These are phyloP conservation scores for Pseudopyricularia javanii DNA, from an alignment of 2,329 filamentous ascomycete species.

Conservation along the genomic window DNA sequence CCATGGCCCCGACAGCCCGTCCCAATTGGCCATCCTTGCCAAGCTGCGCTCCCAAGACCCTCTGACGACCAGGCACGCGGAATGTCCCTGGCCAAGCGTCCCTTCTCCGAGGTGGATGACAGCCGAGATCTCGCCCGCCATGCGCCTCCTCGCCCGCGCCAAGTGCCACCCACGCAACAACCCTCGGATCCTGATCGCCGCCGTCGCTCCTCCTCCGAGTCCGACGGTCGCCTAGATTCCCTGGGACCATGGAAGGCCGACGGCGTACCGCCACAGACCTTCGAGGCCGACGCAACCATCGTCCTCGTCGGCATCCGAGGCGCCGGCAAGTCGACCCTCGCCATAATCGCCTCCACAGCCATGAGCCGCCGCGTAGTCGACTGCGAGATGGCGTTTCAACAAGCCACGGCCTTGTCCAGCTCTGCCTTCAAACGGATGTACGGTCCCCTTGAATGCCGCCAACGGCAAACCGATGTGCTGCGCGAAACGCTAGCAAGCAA, in stretches of 20 bases:
- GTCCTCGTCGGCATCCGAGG: slow-evolving; percentile 63
- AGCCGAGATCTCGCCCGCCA: neutral
- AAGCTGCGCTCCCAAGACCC: neutral
- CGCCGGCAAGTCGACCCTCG: slow-evolving; percentile 64
- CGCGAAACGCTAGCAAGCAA: slow-evolving; percentile 47
- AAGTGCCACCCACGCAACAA: neutral
- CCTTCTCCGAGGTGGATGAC: slow-evolving; percentile 17
- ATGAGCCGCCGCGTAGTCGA: slow-evolving; percentile 58
- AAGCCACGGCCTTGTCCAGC: slow-evolving; percentile 48
- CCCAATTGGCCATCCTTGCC: neutral
- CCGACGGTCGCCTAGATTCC: neutral
- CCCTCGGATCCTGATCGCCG: neutral
- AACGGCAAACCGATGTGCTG: slow-evolving; percentile 50
- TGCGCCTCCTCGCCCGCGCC: neutral
- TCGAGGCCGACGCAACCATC: slow-evolving; percentile 53
- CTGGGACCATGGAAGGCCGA: neutral
- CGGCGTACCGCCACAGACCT: slow-evolving; percentile 14
- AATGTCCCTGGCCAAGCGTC: slow-evolving; percentile 20
- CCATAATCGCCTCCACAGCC: slow-evolving; percentile 61
- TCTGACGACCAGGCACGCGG: slow-evolving; percentile 15
- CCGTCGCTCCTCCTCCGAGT: neutral
- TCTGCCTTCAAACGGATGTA: slow-evolving; percentile 50
- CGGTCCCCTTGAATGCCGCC: slow-evolving; percentile 49
- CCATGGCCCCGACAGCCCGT: neutral
- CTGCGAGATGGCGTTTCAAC: slow-evolving; percentile 54